Conservation (phyloP, 2,329 filamentous ascomycete species). For the Cladophialophora psammophila region DNA sequence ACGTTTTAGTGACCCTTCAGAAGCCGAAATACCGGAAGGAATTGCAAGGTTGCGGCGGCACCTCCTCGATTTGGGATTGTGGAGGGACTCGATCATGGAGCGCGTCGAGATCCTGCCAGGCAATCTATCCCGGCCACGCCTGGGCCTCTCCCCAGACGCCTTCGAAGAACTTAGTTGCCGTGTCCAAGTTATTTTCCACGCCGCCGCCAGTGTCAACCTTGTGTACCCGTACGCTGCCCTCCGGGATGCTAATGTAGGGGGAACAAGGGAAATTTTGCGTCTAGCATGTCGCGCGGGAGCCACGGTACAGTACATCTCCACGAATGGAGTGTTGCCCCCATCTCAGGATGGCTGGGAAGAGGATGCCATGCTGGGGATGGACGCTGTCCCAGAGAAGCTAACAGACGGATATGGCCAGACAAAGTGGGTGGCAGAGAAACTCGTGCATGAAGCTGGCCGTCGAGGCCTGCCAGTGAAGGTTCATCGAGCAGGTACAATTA, state of each 20-base stretch:
- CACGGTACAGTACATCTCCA: slow-evolving; percentile 79
- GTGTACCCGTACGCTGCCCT: slow-evolving; percentile 80
- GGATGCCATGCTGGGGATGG: slow-evolving; percentile 69
- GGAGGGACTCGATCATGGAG: slow-evolving; percentile 78
- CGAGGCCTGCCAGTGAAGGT: slow-evolving; percentile 75
- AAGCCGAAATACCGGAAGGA: slow-evolving; percentile 69
- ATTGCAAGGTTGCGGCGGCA: slow-evolving; percentile 78
- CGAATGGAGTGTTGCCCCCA: slow-evolving; percentile 78
- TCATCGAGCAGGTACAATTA: slow-evolving; percentile 77
- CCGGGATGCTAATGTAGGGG: slow-evolving; percentile 76
- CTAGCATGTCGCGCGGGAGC: slow-evolving; percentile 72
- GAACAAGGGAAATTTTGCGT: slow-evolving; percentile 77
- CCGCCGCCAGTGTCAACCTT: slow-evolving; percentile 78
- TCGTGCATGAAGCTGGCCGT: slow-evolving; percentile 72
- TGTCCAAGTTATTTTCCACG: slow-evolving; percentile 77
- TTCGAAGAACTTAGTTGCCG: slow-evolving; percentile 71
- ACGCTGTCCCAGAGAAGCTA: slow-evolving; percentile 73
- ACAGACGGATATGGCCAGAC: slow-evolving; percentile 79
- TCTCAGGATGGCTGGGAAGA: slow-evolving; percentile 75
- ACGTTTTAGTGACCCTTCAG: slow-evolving; percentile 71
- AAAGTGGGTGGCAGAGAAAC: slow-evolving; percentile 81
- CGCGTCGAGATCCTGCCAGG: slow-evolving; percentile 78
- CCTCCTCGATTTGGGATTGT: slow-evolving; percentile 77
- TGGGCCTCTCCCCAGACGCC: slow-evolving; percentile 70
- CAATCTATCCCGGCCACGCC: slow-evolving; percentile 71